Conservation (phyloP, 352 stramenopile species). For the Pythium diclinum region DNA sequence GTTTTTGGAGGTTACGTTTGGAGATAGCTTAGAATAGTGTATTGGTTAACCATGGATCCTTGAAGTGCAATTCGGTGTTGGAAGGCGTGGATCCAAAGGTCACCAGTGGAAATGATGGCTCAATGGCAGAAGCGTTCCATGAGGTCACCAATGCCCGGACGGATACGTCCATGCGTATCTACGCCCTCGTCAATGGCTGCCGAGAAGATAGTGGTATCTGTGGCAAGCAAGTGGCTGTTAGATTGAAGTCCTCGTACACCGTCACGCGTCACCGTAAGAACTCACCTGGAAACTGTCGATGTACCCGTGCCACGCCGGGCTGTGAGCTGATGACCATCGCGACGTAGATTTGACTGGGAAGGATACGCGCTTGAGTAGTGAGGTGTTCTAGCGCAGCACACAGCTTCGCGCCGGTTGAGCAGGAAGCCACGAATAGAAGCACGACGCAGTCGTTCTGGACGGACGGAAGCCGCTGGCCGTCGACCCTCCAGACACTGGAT, state of each 20-base stretch:
- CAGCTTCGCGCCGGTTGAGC: constrained; percentile 40
- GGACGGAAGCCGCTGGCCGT: constrained; percentile 28
- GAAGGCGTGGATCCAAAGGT: constrained; percentile 7
- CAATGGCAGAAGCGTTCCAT: constrained; percentile 39
- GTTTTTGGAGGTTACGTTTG: background rate
- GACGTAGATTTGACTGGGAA: constrained; percentile 48
- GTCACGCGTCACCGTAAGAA: background rate
- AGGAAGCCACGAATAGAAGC: constrained; percentile 43
- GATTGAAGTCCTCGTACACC: too few relatives aligned
- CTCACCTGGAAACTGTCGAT: constrained; percentile 45
- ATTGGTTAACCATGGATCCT: constrained; percentile 15
- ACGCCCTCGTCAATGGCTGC: constrained; percentile 44
- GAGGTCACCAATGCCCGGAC: constrained; percentile 39
- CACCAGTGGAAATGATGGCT: background rate
- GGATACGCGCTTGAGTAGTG: constrained; percentile 27
- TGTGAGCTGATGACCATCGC: constrained; percentile 45
- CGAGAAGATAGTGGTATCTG: constrained; percentile 41
- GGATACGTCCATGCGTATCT: constrained; percentile 36
- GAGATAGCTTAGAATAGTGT: constrained; percentile 13
- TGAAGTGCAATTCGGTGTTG: constrained; percentile 11
- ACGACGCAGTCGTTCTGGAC: constrained; percentile 21
- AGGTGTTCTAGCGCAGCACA: constrained; percentile 44
- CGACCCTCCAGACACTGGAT: constrained; percentile 19
- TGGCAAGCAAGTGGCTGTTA: background rate
- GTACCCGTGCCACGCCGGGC: constrained; percentile 40